Conservation (phyloP, 2,329 filamentous ascomycete species). For the Trichoderma sp. region DNA sequence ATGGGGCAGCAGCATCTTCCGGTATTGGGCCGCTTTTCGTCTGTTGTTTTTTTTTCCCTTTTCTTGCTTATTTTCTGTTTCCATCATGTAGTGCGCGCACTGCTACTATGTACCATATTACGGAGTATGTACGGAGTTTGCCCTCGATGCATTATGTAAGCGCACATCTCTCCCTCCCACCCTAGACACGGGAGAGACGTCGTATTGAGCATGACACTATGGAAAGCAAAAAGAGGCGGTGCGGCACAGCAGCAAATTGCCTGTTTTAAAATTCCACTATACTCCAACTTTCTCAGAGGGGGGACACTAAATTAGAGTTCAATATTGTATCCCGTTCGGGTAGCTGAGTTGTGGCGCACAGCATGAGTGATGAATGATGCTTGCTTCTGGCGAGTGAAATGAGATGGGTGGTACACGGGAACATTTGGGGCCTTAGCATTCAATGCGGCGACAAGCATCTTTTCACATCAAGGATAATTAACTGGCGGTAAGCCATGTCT, state of each 20-base stretch:
- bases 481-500: background rate
- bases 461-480: background rate
- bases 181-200: background rate
- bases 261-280: background rate
- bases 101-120: no score
- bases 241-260: background rate
- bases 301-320: constrained; percentile 3
- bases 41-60: background rate
- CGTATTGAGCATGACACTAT: background rate
- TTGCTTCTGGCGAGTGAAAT: no score
- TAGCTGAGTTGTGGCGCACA: background rate
- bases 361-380: background rate
- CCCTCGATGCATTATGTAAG: background rate
- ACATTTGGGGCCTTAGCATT: background rate
- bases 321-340: constrained; percentile 4
- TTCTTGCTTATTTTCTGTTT: background rate
- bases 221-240: background rate
- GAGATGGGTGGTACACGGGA: background rate
- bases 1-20: constrained; percentile 2
- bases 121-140: no score
- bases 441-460: background rate
- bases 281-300: background rate
- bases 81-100: background rate
- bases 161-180: background rate
- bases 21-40: background rate